Evolutionary conservation across 805 yeast genomes (phyloP).

Genomic region (Candida nitratophila): DNA sequence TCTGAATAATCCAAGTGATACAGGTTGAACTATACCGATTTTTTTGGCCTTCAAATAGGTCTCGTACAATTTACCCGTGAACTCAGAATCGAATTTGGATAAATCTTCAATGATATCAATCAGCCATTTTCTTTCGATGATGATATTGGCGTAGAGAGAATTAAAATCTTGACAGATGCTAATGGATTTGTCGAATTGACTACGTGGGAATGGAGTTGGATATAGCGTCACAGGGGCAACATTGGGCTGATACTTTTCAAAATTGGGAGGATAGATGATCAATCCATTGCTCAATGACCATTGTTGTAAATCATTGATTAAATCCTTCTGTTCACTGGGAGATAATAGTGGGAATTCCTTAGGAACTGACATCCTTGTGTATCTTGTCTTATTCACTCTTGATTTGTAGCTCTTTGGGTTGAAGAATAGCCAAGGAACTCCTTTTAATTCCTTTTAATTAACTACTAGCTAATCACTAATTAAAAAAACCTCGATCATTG

Average conservation of each 20-base stretch:
- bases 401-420: no score
- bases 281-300: constrained; percentile 79
- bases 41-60: constrained; percentile 44
- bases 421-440: no score
- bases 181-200: constrained; percentile 59
- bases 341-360: constrained; percentile 12
- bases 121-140: constrained; percentile 58
- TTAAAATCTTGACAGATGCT: constrained; percentile 64
- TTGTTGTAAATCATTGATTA: constrained; percentile 39
- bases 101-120: constrained; percentile 44
- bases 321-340: constrained; percentile 1
- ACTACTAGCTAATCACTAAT: no score
- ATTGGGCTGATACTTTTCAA: constrained; percentile 33
- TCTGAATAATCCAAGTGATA: constrained; percentile 79
- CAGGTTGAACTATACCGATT: constrained; percentile 50
- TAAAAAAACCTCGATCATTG: no score
- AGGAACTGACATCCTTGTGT: background rate
- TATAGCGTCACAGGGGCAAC: constrained; percentile 84
- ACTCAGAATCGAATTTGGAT: constrained; percentile 57
- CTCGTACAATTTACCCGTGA: constrained; percentile 74
- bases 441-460: no score
- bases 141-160: constrained; percentile 64
- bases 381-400: background rate
- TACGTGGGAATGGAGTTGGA: constrained; percentile 82
- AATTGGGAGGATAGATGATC: constrained; percentile 68